Evolutionary conservation across 2,329 filamentous ascomycete genomes (phyloP), one percentile per base, ranked within the genome.

Genomic region (Amphichorda felina): DNA sequence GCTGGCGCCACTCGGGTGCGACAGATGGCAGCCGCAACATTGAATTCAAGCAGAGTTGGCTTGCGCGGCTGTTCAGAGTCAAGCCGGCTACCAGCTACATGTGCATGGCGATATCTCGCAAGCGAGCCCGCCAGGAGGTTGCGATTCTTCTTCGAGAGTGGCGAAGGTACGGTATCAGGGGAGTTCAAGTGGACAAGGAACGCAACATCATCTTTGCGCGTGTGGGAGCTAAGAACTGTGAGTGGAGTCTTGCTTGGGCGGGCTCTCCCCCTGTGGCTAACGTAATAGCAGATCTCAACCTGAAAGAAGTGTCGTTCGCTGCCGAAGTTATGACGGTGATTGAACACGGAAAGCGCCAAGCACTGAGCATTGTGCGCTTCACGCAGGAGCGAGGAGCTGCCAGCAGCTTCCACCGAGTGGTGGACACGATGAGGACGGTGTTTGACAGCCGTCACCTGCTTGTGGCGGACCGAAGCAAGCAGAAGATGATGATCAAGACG

Each of bases 341-440:
- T 41, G 84, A 94, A 60, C 82, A 91, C 50, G 84, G 84, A 33
- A 79, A 76, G 43, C 78, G 75, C 43, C 78, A 75, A 31, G 79
- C 79, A 32, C 70, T 95, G 36, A 83, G 81, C 54, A 77, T 95
- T 43, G 76, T 84, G 21, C 80, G 85, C 25, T 85, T 95, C 54
- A 89, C 83, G 2, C 88, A 95, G 51, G 86, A 91, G 51, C 79
- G 79, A 39, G 91, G 89, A n/a, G 88, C 89, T 2, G 87, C 85
- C 26, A 91, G 82, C 48, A 91, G 82, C 46, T 94, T 96, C 61
- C 73, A 85, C 53, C 79, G 76, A 50, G 82, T 94, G 8, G 73
- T 93, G 18, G 81, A 87, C 40, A 81, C 82, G 3, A 67, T 95
- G 46, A 71, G 79, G 44, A 66, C 72, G 15, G 72, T 85, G 13